A percentile compares a stretch with the other conserved stretches of the same genome.
phyloP scores from a whole-genome alignment of 805 yeast genomes.

The Ogataea wickerhamii region DNA sequence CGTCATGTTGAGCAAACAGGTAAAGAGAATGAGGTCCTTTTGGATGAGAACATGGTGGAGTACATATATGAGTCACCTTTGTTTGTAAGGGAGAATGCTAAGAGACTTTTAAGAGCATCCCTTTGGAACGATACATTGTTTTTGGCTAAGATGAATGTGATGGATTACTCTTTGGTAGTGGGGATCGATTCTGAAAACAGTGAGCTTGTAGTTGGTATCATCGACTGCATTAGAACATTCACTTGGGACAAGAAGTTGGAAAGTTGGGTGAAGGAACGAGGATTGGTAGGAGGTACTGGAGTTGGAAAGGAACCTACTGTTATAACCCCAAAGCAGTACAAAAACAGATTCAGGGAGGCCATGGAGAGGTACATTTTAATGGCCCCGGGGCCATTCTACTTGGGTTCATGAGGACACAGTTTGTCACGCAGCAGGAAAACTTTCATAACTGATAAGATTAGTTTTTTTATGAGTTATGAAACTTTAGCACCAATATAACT shows the following conservation, averaged over 20 bases:
- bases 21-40: slow-evolving; percentile 84
- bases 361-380: slow-evolving; percentile 93
- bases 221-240: slow-evolving; percentile 89
- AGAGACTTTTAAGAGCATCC: slow-evolving; percentile 79
- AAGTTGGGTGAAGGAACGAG: slow-evolving; percentile 97
- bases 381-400: slow-evolving; percentile 68
- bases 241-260: slow-evolving; percentile 99
- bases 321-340: slow-evolving; percentile 93
- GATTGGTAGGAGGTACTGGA: slow-evolving; percentile 73
- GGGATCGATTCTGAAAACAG: slow-evolving; percentile 75
- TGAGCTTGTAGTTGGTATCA: slow-evolving; percentile 86
- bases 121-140: slow-evolving; percentile 94
- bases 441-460: too few relatives aligned
- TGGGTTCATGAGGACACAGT: slow-evolving; percentile 28
- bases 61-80: slow-evolving; percentile 94
- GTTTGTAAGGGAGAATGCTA: slow-evolving; percentile 89
- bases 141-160: slow-evolving; percentile 93
- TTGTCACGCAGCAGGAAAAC: too few relatives aligned
- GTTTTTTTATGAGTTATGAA: too few relatives aligned
- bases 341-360: slow-evolving; percentile 91
- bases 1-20: slow-evolving; percentile 97
- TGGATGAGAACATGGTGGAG: slow-evolving; percentile 98
- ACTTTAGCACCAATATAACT: too few relatives aligned
- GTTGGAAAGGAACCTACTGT: slow-evolving; percentile 94
- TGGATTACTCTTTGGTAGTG: slow-evolving; percentile 95